Percentiles rank a stretch among this genome's conserved stretches.
Conservation (phyloP, 2,329 filamentous ascomycete genomes). For the Akanthomyces uredinophilus region DNA sequence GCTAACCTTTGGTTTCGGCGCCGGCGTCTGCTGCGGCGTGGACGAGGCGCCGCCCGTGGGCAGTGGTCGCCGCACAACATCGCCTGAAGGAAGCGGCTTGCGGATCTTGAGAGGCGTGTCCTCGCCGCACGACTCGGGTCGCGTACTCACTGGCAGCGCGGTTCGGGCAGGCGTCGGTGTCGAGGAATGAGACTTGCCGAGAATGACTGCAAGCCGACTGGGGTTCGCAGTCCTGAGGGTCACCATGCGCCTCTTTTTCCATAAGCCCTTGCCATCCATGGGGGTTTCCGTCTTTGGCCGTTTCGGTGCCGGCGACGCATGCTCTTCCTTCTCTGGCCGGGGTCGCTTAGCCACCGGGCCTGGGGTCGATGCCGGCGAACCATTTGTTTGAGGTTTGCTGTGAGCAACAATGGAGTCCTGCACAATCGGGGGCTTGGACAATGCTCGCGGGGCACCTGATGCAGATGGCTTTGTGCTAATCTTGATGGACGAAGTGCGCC, state of each 20-base stretch:
- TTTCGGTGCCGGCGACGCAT: slow-evolving; percentile 32
- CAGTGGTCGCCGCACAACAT: neutral
- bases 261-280: slow-evolving; percentile 18
- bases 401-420: slow-evolving; percentile 26
- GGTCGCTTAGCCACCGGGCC: slow-evolving; percentile 30
- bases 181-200: slow-evolving; percentile 25
- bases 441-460: slow-evolving; percentile 20
- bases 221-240: slow-evolving; percentile 33
- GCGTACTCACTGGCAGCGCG: slow-evolving; percentile 28
- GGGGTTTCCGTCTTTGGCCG: slow-evolving; percentile 32
- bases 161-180: slow-evolving; percentile 23
- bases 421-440: slow-evolving; percentile 17
- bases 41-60: neutral
- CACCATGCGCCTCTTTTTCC: slow-evolving; percentile 32
- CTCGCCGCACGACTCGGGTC: slow-evolving; percentile 22
- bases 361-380: slow-evolving; percentile 18
- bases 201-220: slow-evolving; percentile 29
- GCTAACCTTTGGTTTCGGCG: slow-evolving; percentile 25
- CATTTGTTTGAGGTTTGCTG: slow-evolving; percentile 20
- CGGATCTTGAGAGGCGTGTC: slow-evolving; percentile 8
- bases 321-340: slow-evolving; percentile 33
- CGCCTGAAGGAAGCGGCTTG: slow-evolving; percentile 14
- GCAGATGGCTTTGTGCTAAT: slow-evolving; percentile 29
- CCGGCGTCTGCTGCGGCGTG: slow-evolving; percentile 20
- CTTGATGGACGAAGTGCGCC: slow-evolving; percentile 35